Conservation (phyloP, 495 filamentous ascomycete species). For the Bathelium albidoporum region DNA sequence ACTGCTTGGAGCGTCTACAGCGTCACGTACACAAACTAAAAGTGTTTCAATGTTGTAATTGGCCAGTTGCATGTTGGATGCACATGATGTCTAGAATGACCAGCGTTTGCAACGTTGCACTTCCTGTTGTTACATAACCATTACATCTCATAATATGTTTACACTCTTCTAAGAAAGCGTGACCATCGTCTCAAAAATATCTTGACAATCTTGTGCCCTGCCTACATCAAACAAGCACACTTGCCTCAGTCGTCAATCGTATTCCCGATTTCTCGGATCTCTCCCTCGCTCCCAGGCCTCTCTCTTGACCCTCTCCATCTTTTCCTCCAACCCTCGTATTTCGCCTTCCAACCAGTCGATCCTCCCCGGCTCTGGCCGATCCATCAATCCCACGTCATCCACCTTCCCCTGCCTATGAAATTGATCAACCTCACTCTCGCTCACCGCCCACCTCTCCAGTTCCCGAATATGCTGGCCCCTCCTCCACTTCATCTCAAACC, state of each 20-base stretch:
- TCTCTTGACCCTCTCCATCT: conserved; percentile 30
- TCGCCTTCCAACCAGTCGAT: conserved; percentile 28
- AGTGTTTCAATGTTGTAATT: background rate
- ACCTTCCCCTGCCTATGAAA: conserved; percentile 25
- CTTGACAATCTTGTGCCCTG: background rate
- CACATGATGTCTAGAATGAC: too few relatives aligned
- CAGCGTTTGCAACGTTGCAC: too few relatives aligned
- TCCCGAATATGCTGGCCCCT: conserved; percentile 38
- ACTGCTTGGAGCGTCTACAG: conserved; percentile 2
- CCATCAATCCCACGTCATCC: conserved; percentile 30
- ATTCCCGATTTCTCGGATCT: conserved; percentile 39
- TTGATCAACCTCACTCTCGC: conserved; percentile 25
- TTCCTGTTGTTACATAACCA: too few relatives aligned
- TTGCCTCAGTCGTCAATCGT: background rate
- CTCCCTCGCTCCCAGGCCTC: conserved; percentile 43
- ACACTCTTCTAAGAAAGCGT: too few relatives aligned
- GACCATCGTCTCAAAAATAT: background rate
- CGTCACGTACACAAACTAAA: background rate
- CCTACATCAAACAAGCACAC: background rate
- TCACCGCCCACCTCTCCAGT: conserved; percentile 38
- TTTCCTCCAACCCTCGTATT: conserved; percentile 29
- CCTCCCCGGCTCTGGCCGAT: conserved; percentile 33
- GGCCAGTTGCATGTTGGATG: background rate
- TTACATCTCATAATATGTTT: too few relatives aligned
- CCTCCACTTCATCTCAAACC: conserved; percentile 33